Evolutionary conservation across 306 rosid genomes (phyloP).

Genomic region (Trichosanthes truncata): DNA sequence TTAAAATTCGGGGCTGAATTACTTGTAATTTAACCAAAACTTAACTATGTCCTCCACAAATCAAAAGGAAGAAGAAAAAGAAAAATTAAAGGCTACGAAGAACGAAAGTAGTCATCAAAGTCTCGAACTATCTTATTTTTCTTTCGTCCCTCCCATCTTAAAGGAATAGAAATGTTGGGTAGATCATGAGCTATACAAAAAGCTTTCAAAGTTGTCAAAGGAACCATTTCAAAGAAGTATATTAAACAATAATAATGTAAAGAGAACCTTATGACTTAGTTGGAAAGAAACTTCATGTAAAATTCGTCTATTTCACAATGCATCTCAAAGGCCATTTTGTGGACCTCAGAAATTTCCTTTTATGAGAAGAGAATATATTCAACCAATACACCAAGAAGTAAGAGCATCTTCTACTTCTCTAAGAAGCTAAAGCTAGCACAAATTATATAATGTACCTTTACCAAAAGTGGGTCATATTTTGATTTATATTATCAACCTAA

Average conservation of each 20-base stretch:
- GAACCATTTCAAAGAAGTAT: background rate
- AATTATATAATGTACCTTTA: background rate
- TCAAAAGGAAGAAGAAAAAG: background rate
- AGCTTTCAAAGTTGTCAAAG: background rate
- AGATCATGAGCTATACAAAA: background rate
- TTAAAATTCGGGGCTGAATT: no score
- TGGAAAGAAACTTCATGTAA: background rate
- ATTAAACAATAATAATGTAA: background rate
- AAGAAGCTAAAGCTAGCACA: background rate
- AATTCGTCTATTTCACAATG: background rate
- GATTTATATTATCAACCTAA: background rate
- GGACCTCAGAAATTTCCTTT: background rate
- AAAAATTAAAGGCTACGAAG: background rate
- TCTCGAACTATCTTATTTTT: background rate
- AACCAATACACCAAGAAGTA: background rate
- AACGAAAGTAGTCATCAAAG: background rate
- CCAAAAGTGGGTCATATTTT: background rate
- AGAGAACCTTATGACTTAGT: background rate
- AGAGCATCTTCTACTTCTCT: background rate
- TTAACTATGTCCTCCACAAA: no score
- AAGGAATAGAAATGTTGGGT: background rate
- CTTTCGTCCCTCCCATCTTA: background rate
- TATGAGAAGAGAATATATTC: background rate
- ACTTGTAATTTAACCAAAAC: no score
- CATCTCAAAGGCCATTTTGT: slow-evolving; percentile 1